phyloP scores from a whole-genome alignment of 345 rosid species.

The Corymbia maculata region DNA sequence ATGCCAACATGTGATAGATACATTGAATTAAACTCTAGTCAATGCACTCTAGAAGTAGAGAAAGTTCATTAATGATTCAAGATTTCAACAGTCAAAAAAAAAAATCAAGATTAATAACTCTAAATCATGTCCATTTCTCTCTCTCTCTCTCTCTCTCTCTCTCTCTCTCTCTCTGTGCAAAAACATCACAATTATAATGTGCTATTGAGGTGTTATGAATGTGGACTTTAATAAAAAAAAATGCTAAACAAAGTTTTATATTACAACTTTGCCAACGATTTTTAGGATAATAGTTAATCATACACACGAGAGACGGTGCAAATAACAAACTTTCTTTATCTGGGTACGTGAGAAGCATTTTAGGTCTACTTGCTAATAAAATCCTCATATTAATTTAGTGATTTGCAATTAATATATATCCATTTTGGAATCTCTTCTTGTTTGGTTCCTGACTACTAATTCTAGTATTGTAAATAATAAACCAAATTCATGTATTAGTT shows the following conservation, averaged over 20 bases:
- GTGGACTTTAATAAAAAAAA: background rate
- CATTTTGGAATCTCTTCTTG: background rate
- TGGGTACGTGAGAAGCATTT: background rate
- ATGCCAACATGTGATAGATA: background rate
- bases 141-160: background rate
- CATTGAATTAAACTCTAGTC: background rate
- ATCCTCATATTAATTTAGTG: background rate
- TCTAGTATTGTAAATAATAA: rapidly evolving
- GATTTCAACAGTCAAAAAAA: background rate
- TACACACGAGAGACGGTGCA: background rate
- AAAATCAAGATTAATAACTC: background rate
- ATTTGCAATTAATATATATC: background rate
- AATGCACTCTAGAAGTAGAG: background rate
- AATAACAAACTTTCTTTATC: background rate
- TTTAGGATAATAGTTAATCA: background rate
- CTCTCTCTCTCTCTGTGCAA: background rate
- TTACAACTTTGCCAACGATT: background rate
- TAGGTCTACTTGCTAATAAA: background rate
- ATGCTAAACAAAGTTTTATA: background rate
- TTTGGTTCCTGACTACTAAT: background rate
- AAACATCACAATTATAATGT: background rate
- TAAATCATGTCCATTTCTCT: background rate
- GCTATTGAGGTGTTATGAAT: background rate
- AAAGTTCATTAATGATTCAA: background rate
- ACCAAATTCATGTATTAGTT: background rate